phyloP scores from a whole-genome alignment of 169 alveolate genomes.

The Plasmodium gallinaceum region DNA sequence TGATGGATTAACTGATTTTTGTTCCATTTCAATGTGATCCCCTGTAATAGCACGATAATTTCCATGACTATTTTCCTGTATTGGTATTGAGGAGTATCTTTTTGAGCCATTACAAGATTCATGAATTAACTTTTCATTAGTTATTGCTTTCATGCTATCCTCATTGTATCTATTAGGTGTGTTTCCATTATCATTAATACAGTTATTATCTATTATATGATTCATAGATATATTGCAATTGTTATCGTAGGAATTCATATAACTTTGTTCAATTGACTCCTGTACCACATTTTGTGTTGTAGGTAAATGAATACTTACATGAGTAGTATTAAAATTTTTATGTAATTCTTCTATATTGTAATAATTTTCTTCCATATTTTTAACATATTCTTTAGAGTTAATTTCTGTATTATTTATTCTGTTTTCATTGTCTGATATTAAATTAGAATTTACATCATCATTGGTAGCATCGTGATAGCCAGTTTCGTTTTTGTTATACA shows the following conservation, averaged over 20 bases:
- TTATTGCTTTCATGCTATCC: slow-evolving; percentile 8
- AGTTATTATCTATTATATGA: slow-evolving; percentile 4
- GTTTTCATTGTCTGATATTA: background rate
- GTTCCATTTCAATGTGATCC: slow-evolving; percentile 26
- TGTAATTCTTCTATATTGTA: slow-evolving; percentile 13
- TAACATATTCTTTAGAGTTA: background rate
- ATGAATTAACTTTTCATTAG: slow-evolving; percentile 13
- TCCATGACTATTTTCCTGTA: slow-evolving; percentile 1
- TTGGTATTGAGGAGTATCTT: background rate
- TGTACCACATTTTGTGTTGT: slow-evolving; percentile 6
- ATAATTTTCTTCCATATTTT: slow-evolving; percentile 28
- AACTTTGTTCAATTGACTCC: slow-evolving; percentile 13
- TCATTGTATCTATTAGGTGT: slow-evolving; percentile 16
- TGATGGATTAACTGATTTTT: slow-evolving; percentile 22
- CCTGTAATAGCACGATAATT: slow-evolving; percentile 7
- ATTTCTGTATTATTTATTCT: slow-evolving; percentile 3
- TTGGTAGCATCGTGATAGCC: slow-evolving; percentile 49
- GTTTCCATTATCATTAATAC: slow-evolving; percentile 1
- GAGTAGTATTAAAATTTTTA: slow-evolving; percentile 23
- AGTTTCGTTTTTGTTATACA: slow-evolving; percentile 49
- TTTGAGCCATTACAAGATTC: slow-evolving; percentile 24
- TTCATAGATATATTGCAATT: slow-evolving; percentile 1
- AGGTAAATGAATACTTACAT: slow-evolving; percentile 58
- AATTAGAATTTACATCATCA: slow-evolving; percentile 23
- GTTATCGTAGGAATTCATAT: slow-evolving; percentile 8